Evolutionary conservation across 148 eudicot genomes (phyloP), one percentile per base, ranked within the genome.

Genomic region (Camellia granthamiana): DNA sequence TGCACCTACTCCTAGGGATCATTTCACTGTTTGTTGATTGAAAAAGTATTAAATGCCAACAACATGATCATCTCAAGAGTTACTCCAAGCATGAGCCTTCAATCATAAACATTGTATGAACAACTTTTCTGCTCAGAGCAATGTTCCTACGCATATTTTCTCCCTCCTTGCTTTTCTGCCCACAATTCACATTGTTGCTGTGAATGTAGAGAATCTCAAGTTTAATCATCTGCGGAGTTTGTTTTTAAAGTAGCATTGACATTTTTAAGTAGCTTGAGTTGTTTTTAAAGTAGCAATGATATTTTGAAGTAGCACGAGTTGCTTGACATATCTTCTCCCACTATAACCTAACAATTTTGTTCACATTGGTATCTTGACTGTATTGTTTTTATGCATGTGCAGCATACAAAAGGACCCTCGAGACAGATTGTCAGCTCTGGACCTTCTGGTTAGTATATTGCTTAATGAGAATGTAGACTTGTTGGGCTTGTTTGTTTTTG

Each of bases 381-480:
- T 23, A 63, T 51, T 77, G 23, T 65, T 71, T 73, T 74, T 43
- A 14, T 72, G 42, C 55, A 54, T 61, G 46, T 86, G 78, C 92
- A 95, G 99, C 90, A 91, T 95, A 84, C 98, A 92, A 67, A 93
- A 92, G 90, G 92, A 95, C 59, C 99, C 99, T 72, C 88, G 56
- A 82, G 90, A 90, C 72, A 90, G 99, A 90, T 84, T 82, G 74
- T 89, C 99, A 71, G 90, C 99, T 56, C 74, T 93, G 65, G 97
- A 95, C 79, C 97, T 95, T 75, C 87, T 93, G 99, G 99, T 95
- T 75, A 75, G 98, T 87, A 81, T 79, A 49, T 21, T 58, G 2
- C 19, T 16, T 55, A 3, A 47, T 38, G 38, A 30, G 58, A 10
- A 5, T 51, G 0, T 23, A 19, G 46, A 81, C 11, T 68, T 49